Evolutionary conservation across 805 yeast genomes (phyloP), one percentile per base, ranked within the genome.

Genomic region (Lipomyces mesembrius): DNA sequence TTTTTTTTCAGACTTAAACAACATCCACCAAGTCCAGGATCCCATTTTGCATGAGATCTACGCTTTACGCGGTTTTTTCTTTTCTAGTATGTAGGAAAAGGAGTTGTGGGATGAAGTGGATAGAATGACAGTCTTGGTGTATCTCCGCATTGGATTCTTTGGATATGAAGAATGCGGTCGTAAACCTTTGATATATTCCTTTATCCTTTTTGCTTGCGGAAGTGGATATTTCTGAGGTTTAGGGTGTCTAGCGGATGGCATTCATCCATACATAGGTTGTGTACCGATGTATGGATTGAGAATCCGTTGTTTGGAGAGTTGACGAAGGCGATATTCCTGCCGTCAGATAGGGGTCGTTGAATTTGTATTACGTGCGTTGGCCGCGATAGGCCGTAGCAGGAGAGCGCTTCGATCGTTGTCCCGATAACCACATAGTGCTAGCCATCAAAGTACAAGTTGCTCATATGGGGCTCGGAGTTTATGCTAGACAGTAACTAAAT

Each of bases 101-200:
- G 60, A 29, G 58, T 46, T 60, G 60, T 53, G 46, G 29, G 60
- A 63, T 37, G 9, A 25, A 59, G 57, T 57, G 52, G 60, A 55
- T 25, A 52, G 55, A 52, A 17, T 1, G 17, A 52, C 17, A 25
- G n/a, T 63, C 66, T 56, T 34, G 63, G 66, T 34, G 66, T 63
- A 63, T 63, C 66, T 63, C 66, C 66, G 66, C 66, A 59, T 63
- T 52, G 66, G 66, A 63, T 37, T 34, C 51, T 53, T 58, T 29
- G 43, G 53, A 63, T 14, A 34, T 59, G 66, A 63, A 63, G 66
- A 34, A 49, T 59, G 66, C 66, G 66, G 66, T 63, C 66, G 66
- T 52, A 63, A 63, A 58, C 66, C 60, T 54, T 63, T 51, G 66
- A 63, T 22, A 63, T 34, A 63, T 59, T 49, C 14, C 7, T 11